Evolutionary conservation across 345 rosid species (phyloP), one percentile per base, ranked within the genome.

Genomic region (Populus euphratica): DNA sequence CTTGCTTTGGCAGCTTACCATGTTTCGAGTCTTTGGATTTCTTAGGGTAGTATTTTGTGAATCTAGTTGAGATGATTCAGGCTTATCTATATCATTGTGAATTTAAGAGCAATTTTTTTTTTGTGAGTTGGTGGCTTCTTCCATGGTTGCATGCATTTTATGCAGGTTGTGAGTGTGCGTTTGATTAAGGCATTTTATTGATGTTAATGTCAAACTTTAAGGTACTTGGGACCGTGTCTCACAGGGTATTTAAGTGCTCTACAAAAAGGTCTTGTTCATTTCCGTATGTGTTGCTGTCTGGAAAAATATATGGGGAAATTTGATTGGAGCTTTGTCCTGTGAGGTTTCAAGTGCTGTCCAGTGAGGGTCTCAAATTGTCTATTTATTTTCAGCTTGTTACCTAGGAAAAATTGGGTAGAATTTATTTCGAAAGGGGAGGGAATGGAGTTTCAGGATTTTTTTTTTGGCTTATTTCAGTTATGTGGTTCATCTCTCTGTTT

Each of bases 261-360:
- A 52, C 49, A 80, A 44, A 64, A 78, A 70, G 47, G 59, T 36
- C 31, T 64, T 8, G 38, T 73, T 64, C 68, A 72, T 76, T 36
- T 71, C 41, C 73, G 76, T 36, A 74, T 69, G 73, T 35, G 77
- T 52, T 18, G 73, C 36, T 9, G 54, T 44, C 50, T 73, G 78
- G 68, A 70, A 69, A 33, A 68, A 41, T 20, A 52, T 75, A 65
- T 11, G 56, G 69, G 50, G 44, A 76, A 47, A 10, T 6, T 41
- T 77, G 66, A 56, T 73, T 74, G 74, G 78, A 76, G 50, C 68
- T 69, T 68, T 73, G 72, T 31, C 77, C 39, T 27, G 31, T 68
- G 68, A 52, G 71, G 68, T 79, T 77, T 61, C 73, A 64, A 49
- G 35, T 77, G 74, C 77, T 61, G 78, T 81, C 9, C 64, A 47